Conservation (phyloP, 2,329 filamentous ascomycete genomes). For the Pseudogymnoascus sp. region DNA sequence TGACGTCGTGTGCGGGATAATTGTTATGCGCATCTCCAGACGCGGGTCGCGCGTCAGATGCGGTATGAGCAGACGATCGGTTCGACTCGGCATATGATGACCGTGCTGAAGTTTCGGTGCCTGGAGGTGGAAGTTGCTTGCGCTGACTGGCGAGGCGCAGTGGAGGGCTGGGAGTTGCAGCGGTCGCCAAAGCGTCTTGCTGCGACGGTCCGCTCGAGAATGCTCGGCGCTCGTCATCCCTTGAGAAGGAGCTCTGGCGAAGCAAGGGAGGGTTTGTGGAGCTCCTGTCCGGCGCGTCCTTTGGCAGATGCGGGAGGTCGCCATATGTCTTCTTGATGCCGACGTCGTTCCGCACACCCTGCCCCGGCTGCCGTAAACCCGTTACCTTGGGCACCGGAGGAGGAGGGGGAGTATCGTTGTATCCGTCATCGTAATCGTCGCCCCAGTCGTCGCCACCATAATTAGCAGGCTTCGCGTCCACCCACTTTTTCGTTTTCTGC, state of each 20-base stretch:
- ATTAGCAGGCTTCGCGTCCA: slow-evolving; percentile 75
- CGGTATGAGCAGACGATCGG: slow-evolving; percentile 17
- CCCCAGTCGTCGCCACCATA: slow-evolving; percentile 97
- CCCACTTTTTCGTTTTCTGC: slow-evolving; percentile 90
- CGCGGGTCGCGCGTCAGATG: slow-evolving; percentile 20
- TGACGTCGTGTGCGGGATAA: slow-evolving; percentile 39
- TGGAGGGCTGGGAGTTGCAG: slow-evolving; percentile 16
- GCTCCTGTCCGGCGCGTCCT: slow-evolving; percentile 9
- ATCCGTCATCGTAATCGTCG: slow-evolving; percentile 56
- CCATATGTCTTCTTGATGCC: slow-evolving; percentile 25
- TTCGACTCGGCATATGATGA: slow-evolving; percentile 11
- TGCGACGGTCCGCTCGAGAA: slow-evolving; percentile 34
- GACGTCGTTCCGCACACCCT: slow-evolving; percentile 21
- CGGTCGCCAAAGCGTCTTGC: slow-evolving; percentile 1
- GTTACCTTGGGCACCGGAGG: slow-evolving; percentile 32
- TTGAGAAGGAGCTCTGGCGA: slow-evolving; percentile 45
- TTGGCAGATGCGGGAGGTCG: slow-evolving; percentile 23
- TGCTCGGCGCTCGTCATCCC: slow-evolving; percentile 44
- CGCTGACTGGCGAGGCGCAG: slow-evolving; percentile 22
- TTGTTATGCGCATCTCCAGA: slow-evolving; percentile 20
- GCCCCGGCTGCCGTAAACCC: slow-evolving; percentile 37
- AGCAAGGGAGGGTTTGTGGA: slow-evolving; percentile 13
- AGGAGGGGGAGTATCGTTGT: slow-evolving; percentile 37
- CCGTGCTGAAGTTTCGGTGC: not conserved
- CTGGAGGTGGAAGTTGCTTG: slow-evolving; percentile 12